A percentile compares a stretch with the other conserved stretches of the same genome.
These are phyloP conservation scores for Geotrichum europaeum DNA, from an alignment of 1,139 yeast genomes.

Conservation along the genomic window DNA sequence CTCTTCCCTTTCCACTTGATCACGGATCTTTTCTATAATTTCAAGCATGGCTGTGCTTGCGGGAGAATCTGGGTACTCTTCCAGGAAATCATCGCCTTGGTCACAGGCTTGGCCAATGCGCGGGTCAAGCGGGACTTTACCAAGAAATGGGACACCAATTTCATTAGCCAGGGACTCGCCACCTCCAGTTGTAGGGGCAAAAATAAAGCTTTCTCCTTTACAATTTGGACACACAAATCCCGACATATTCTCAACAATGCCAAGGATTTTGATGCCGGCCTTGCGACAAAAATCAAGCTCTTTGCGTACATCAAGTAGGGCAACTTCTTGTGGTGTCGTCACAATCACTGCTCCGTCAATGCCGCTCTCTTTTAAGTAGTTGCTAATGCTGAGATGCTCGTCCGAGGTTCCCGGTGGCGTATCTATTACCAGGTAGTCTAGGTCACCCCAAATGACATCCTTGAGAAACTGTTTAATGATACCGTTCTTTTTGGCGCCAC, in stretches of 20 bases:
- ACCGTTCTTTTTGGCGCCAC: conserved; percentile 93
- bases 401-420: conserved; percentile 99
- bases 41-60: conserved; percentile 82
- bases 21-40: conserved; percentile 55
- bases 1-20: conserved; percentile 4
- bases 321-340: conserved; percentile 97
- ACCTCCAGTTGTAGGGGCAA: conserved; percentile 96
- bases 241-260: conserved; percentile 95
- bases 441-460: conserved; percentile 93
- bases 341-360: conserved; percentile 94
- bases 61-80: conserved; percentile 83
- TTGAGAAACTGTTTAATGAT: conserved; percentile 88
- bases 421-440: conserved; percentile 86
- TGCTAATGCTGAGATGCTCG: conserved; percentile 87
- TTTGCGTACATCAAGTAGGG: conserved; percentile 87
- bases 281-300: conserved; percentile 92
- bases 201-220: conserved; percentile 82
- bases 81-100: conserved; percentile 73
- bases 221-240: conserved; percentile 98
- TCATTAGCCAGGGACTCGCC: conserved; percentile 82
- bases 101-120: conserved; percentile 89
- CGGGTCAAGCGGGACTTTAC: conserved; percentile 93
- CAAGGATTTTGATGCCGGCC: conserved; percentile 78
- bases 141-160: conserved; percentile 67
- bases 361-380: conserved; percentile 82